These are phyloP conservation scores for Aureobasidium subglaciale DNA, from an alignment of 2,329 filamentous ascomycete species.

Conservation along the genomic window DNA sequence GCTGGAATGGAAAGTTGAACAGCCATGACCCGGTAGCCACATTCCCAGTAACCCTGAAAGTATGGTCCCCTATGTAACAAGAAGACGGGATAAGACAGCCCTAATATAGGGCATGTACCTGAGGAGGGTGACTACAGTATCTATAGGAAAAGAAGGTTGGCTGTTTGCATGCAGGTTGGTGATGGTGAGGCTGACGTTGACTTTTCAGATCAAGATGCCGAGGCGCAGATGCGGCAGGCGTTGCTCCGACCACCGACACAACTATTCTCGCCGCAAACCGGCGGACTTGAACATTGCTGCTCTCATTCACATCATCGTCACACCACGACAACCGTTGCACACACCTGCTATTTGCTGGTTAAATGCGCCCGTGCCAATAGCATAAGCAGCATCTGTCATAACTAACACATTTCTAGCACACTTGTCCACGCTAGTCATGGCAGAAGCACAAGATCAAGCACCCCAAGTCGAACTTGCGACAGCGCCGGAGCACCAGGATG, in stretches of 20 bases:
- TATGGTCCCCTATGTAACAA: too few relatives aligned
- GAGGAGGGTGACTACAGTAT: too few relatives aligned
- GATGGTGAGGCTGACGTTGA: not conserved
- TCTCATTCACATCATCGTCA: not conserved
- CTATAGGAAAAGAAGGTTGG: too few relatives aligned
- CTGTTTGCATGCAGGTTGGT: not conserved
- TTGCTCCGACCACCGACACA: not conserved
- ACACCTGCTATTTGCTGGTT: conserved; percentile 1
- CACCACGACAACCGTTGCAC: not conserved
- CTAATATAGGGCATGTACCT: too few relatives aligned
- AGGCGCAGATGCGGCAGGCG: conserved; percentile 3
- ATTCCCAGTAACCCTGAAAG: not conserved
- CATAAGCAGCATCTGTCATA: not conserved
- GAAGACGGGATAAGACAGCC: not conserved
- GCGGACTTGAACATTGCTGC: not conserved
- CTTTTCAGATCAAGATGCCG: not conserved
- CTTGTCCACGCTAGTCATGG: conserved; percentile 1
- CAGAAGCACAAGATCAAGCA: not conserved
- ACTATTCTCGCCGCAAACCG: conserved; percentile 1
- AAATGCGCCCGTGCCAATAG: conserved; percentile 1
- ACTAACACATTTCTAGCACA: not conserved
- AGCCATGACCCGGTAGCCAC: not conserved
- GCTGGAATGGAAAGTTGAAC: not conserved
- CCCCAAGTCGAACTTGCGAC: not conserved
- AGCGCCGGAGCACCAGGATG: not conserved